Evolutionary conservation across 2,329 filamentous ascomycete genomes (phyloP), one percentile per base, ranked within the genome.

Genomic region (Sclerotinia borealis): DNA sequence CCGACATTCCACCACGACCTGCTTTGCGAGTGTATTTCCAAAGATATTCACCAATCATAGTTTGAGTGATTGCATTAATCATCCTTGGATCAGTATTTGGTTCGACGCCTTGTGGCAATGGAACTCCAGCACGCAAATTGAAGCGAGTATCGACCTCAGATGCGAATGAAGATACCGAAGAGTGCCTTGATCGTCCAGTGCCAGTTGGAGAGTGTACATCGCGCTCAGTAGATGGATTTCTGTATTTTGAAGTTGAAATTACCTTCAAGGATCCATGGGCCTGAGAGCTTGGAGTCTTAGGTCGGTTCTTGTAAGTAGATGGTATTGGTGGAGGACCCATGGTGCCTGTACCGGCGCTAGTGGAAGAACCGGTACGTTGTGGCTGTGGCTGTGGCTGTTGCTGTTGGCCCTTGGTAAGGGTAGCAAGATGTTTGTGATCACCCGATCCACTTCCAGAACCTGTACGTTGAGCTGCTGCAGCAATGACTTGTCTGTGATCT

Each of bases 21-120:
- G 93, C 83, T 79, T 95, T 96, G 72, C 95, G 89, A 0, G 95
- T 99, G 77, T 99, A 99, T 76, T 99, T 99, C 95, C 95, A 99
- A 47, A 99, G 81, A 76, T 93, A 98, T 76, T 99, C 95, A 63
- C 95, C 95, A 73, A 99, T 98, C 95, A 99, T 99, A 22, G 95
- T 98, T 77, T 99, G 93, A 2, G 95, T 99, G 68, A 99, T 97
- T 55, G 95, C 95, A 78, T 97, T 92, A 70, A 99, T 98, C 92
- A 99, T 97, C 71, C 93, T 90, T 67, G 93, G 93, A 77, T 99
- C 95, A 6, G 92, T 96, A 67, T 85, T 84, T 25, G 86, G 80
- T 11, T 86, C 85, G 65, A 95, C 83, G 17, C 87, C 88, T 52
- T 80, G 76, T 34, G 81, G 79, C 63, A 79, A 77, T 8, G 79